These are phyloP conservation scores for Meyerozyma guilliermondii DNA, from an alignment of 1,139 yeast genomes.

Conservation along the genomic window DNA sequence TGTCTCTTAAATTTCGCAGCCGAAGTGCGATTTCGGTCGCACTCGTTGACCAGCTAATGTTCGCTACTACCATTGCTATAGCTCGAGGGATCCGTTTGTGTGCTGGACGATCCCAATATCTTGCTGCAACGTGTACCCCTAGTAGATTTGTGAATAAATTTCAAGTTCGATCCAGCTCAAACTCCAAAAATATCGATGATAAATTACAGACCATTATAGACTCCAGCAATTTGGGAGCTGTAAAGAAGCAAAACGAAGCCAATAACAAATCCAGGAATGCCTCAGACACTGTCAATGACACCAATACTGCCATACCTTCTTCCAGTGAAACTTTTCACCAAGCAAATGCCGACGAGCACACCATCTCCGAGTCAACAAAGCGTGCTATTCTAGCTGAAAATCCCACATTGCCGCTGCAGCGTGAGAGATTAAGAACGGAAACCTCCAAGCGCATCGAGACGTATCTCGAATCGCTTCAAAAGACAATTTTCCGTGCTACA, in stretches of 20 bases:
- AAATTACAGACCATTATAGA: background rate
- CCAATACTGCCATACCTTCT: background rate
- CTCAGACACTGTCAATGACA: too few relatives aligned
- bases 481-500: constrained; percentile 64
- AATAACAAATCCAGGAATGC: background rate
- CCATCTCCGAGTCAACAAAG: background rate
- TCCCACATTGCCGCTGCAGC: background rate
- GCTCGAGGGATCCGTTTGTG: background rate
- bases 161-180: background rate
- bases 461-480: constrained; percentile 61
- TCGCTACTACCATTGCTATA: background rate
- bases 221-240: background rate
- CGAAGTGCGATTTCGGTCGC: constrained; percentile 1
- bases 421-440: background rate
- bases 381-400: background rate
- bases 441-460: constrained; percentile 33
- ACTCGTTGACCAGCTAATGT: background rate
- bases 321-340: background rate
- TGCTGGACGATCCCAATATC: background rate
- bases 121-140: background rate
- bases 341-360: background rate
- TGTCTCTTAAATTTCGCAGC: background rate
- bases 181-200: background rate
- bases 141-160: background rate
- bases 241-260: background rate